Evolutionary conservation across 176 grass and related monocot genomes (phyloP).

Genomic region (Saccharum spontaneum): DNA sequence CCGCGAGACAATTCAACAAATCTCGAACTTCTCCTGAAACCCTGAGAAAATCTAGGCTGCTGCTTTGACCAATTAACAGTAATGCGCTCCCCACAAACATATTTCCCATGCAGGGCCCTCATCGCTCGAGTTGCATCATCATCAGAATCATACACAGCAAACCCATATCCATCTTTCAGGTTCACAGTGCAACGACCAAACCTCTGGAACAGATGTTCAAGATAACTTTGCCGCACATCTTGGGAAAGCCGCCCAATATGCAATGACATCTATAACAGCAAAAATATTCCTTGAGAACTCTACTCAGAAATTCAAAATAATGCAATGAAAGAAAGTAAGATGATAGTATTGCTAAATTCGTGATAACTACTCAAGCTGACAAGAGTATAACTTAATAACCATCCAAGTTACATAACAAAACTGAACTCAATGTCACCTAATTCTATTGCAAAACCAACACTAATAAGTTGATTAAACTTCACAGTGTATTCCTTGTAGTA

Average conservation of each 20-base stretch:
- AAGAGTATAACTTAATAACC: neutral
- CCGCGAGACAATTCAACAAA: conserved; percentile 8
- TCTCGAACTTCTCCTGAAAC: conserved; percentile 35
- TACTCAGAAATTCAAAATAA: neutral
- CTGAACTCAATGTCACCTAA: neutral
- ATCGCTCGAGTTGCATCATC: conserved; percentile 51
- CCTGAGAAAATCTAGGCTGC: conserved; percentile 38
- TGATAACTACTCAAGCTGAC: neutral
- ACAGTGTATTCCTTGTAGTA: neutral
- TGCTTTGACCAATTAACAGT: conserved; percentile 67
- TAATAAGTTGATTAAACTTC: neutral
- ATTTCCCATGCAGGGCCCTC: conserved; percentile 30
- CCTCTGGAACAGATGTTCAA: conserved; percentile 47
- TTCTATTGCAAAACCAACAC: conserved; percentile 2
- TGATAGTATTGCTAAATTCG: neutral
- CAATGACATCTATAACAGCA: conserved; percentile 62
- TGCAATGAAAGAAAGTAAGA: conserved; percentile 11
- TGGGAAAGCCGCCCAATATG: conserved; percentile 51
- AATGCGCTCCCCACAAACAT: conserved; percentile 47
- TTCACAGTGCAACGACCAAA: conserved; percentile 50
- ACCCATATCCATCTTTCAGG: conserved; percentile 58
- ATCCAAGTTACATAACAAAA: conserved; percentile 7
- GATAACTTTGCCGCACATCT: conserved; percentile 34
- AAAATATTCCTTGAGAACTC: conserved; percentile 21
- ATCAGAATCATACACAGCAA: conserved; percentile 55